Conservation (phyloP, 345 rosid species). For the Odontarrhena argentea region DNA sequence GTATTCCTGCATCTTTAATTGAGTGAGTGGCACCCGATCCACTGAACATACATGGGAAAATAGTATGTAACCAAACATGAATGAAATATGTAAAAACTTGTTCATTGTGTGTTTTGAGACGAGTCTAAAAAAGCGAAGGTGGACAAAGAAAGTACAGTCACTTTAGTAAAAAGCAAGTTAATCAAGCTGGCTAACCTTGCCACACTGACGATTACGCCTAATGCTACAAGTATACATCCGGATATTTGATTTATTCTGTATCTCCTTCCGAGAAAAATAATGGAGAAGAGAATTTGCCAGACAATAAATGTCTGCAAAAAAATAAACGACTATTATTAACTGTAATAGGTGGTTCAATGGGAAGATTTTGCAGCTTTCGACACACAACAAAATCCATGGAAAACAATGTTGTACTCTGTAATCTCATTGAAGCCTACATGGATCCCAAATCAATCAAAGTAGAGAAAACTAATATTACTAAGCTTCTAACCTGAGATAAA, state of each 20-base stretch:
- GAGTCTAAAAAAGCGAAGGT: neutral
- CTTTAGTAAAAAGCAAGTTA: conserved; percentile 4
- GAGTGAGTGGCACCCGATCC: conserved; percentile 81
- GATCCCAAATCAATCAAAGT: neutral
- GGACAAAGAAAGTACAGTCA: conserved; percentile 19
- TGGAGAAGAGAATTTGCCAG: conserved; percentile 92
- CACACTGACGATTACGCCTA: conserved; percentile 85
- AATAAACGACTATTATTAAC: conserved; percentile 22
- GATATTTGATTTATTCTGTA: conserved; percentile 73
- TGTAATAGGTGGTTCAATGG: neutral
- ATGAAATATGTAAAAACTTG: conserved; percentile 13
- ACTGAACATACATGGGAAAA: conserved; percentile 51
- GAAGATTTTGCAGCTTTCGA: conserved; percentile 5
- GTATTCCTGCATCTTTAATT: conserved; percentile 67
- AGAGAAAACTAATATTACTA: conserved; percentile 3
- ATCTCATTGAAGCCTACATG: neutral
- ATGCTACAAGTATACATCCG: conserved; percentile 81
- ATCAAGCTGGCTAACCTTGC: conserved; percentile 59
- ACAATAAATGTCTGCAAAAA: conserved; percentile 83
- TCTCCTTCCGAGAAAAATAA: conserved; percentile 86
- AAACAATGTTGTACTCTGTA: neutral
- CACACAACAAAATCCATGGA: conserved; percentile 1
- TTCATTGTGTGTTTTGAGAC: neutral
- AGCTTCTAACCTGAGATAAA: conserved; percentile 79
- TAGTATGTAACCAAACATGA: conserved; percentile 28